Conservation (phyloP, 1,139 yeast species). For the Hemisphaericaspora subhashii region DNA sequence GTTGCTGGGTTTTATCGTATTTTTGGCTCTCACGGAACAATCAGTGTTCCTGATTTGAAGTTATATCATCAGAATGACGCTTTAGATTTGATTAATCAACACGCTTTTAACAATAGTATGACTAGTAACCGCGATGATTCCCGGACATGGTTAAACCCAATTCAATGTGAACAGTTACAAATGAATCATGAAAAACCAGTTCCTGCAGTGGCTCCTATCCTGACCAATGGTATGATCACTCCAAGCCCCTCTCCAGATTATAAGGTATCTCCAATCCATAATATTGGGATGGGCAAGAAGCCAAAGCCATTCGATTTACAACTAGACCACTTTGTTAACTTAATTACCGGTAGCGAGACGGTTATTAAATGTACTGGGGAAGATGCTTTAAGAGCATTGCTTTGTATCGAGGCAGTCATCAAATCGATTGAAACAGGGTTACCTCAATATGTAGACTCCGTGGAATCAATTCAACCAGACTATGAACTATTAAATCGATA, state of each 20-base stretch:
- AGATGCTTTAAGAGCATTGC: conserved; percentile 41
- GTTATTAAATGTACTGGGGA: conserved; percentile 38
- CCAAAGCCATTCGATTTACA: conserved; percentile 40
- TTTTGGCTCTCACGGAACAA: conserved; percentile 42
- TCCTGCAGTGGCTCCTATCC: conserved; percentile 4
- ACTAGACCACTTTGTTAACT: conserved; percentile 26
- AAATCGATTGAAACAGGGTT: conserved; percentile 35
- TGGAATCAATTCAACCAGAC: conserved; percentile 15
- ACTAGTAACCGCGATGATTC: conserved; percentile 9
- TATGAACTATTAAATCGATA: conserved; percentile 10
- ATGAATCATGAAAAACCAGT: conserved; percentile 11
- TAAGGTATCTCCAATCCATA: conserved; percentile 25
- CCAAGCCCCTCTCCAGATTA: conserved; percentile 29
- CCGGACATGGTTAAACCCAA: conserved; percentile 35
- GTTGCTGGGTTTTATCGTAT: conserved; percentile 40
- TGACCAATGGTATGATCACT: conserved; percentile 18
- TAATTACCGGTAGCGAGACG: conserved; percentile 32
- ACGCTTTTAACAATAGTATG: conserved; percentile 6
- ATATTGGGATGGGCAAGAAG: conserved; percentile 22
- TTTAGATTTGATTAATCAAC: not conserved
- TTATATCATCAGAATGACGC: conserved; percentile 29
- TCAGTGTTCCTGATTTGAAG: conserved; percentile 43
- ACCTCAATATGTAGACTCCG: conserved; percentile 29
- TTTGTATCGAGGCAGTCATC: conserved; percentile 42
- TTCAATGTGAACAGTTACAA: conserved; percentile 23